These are phyloP conservation scores for Colletotrichum nymphaeae DNA, from an alignment of 2,329 filamentous ascomycete genomes.

Conservation along the genomic window DNA sequence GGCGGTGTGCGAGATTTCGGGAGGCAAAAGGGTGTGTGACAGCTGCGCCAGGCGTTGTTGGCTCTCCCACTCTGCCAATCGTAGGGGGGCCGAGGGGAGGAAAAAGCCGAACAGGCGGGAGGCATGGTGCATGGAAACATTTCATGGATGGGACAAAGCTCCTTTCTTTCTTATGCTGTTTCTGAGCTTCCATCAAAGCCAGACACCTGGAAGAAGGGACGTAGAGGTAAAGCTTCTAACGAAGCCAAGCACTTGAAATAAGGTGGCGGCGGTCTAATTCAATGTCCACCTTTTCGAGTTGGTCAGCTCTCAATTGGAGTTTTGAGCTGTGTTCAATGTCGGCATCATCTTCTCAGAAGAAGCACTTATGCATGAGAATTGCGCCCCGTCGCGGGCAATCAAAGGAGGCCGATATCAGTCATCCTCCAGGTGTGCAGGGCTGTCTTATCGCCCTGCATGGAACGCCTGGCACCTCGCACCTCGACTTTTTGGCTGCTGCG, in stretches of 20 bases:
- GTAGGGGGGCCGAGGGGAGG: neutral
- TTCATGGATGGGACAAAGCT: conserved; percentile 27
- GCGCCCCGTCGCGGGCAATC: conserved; percentile 1
- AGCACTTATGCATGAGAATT: neutral
- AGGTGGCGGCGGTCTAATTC: conserved; percentile 8
- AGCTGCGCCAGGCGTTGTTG: neutral
- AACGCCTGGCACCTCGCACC: conserved; percentile 2
- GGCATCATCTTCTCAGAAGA: neutral
- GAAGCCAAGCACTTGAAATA: neutral
- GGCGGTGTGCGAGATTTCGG: conserved; percentile 29
- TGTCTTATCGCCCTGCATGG: conserved; percentile 25
- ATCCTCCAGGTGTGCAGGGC: neutral
- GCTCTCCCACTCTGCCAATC: conserved; percentile 1
- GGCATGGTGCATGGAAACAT: conserved; percentile 19
- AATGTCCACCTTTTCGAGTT: neutral
- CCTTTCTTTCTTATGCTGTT: conserved; percentile 17
- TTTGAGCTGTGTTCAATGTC: too few relatives aligned
- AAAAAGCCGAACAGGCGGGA: neutral
- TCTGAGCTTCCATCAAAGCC: neutral
- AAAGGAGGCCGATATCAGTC: conserved; percentile 9
- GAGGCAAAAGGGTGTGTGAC: conserved; percentile 14
- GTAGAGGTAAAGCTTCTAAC: neutral
- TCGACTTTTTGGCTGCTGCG: conserved; percentile 21
- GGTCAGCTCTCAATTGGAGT: neutral
- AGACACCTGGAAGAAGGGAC: conserved; percentile 3